A percentile compares a stretch with the other conserved stretches of the same genome.
phyloP scores from a whole-genome alignment of 768 basidiomycete genomes.

The Trametopsis cervina region DNA sequence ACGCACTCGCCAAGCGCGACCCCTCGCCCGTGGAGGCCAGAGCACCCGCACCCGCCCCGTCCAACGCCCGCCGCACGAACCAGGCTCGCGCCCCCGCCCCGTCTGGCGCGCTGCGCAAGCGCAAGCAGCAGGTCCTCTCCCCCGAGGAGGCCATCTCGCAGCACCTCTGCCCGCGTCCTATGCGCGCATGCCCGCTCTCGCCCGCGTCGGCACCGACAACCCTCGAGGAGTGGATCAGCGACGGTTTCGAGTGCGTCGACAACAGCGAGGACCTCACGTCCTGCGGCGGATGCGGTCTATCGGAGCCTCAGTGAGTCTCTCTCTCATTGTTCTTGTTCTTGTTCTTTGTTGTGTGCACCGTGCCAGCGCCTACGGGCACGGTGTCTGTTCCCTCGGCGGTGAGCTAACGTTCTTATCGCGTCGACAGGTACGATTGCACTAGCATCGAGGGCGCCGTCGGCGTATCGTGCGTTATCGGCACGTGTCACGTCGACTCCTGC shows the following conservation, averaged over 20 bases:
- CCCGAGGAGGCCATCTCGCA: conserved; percentile 7
- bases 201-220: conserved; percentile 8
- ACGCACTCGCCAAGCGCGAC: conserved; percentile 4
- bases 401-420: neutral
- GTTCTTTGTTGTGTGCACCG: conserved; percentile 1
- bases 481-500: conserved; percentile 24
- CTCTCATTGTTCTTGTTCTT: neutral
- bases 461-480: conserved; percentile 23
- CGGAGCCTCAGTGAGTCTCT: conserved; percentile 18
- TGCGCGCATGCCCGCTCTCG: conserved; percentile 19
- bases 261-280: conserved; percentile 21
- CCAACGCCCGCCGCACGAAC: neutral
- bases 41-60: conserved; percentile 5
- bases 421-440: conserved; percentile 24
- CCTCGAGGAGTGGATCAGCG: conserved; percentile 14
- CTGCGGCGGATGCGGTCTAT: conserved; percentile 26
- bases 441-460: conserved; percentile 17
- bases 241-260: conserved; percentile 26
- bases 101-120: conserved; percentile 9
- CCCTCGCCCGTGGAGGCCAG: neutral
- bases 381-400: too few relatives aligned
- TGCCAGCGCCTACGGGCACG: neutral
- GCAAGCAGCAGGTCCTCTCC: conserved; percentile 16
- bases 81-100: conserved; percentile 8
- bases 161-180: conserved; percentile 18